These are phyloP conservation scores for Haberlea rhodopensis DNA, from an alignment of 257 asterid species.

Conservation along the genomic window DNA sequence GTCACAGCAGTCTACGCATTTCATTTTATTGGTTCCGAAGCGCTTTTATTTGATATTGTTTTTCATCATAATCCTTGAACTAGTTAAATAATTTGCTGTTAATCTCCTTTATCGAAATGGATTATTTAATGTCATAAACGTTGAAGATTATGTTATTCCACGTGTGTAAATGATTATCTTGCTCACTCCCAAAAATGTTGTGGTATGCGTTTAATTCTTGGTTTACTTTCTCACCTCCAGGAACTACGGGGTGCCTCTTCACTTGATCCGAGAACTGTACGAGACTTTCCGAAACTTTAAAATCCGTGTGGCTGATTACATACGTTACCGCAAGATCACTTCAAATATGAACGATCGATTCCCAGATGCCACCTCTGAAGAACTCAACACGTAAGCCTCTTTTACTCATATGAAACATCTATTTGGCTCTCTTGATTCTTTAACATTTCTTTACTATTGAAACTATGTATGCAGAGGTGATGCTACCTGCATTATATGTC, in stretches of 20 bases:
- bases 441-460: constrained; percentile 13
- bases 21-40: constrained; percentile 1
- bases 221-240: constrained; percentile 36
- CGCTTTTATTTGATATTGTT: neutral
- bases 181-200: neutral
- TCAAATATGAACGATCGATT: constrained; percentile 95
- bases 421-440: constrained; percentile 22
- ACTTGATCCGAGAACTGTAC: constrained; percentile 91
- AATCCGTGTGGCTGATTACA: constrained; percentile 81
- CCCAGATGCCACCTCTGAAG: constrained; percentile 97
- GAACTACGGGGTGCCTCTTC: constrained; percentile 94
- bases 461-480: constrained; percentile 56
- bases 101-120: constrained; percentile 6
- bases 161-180: neutral
- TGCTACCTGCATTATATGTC: constrained; percentile 91
- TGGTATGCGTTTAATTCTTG: constrained; percentile 8
- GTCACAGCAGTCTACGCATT: neutral
- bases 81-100: neutral
- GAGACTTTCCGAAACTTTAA: constrained; percentile 95
- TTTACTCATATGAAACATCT: constrained; percentile 11
- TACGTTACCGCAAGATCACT: constrained; percentile 89
- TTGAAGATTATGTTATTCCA: neutral
- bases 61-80: neutral
- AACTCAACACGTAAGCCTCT: constrained; percentile 61
- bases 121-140: neutral